Evolutionary conservation across 2,329 filamentous ascomycete genomes (phyloP), one percentile per base, ranked within the genome.

Genomic region (Claviceps capensis): DNA sequence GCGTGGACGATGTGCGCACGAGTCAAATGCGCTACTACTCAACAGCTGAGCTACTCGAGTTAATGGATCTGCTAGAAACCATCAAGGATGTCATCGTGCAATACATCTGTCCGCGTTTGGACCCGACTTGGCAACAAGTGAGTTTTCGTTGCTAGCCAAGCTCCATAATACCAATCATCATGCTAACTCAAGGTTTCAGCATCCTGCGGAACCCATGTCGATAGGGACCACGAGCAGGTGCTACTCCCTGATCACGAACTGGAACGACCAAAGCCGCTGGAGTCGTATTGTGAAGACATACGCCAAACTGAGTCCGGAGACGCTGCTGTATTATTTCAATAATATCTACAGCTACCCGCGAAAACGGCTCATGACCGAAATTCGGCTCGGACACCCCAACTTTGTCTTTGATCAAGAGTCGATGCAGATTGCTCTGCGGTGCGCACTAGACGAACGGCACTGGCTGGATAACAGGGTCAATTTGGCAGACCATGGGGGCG

Each of bases 311-410:
- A 65, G 68, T 4, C 77, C 77, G 0, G 61, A 67, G 11, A 67
- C 75, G 51, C 66, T 80, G n/a, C 68, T 76, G 55, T 64, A 72
- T 54, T 69, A 77, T 52, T 67, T 78, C 44, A 67, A 72, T 30
- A 68, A 72, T 50, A 69, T 69, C 17, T 72, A 72, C 58, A 68
- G 65, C 50, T 75, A 72, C 44, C 70, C 71, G 22, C 72, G 70
- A 47, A 63, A 63, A 34, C 69, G 70, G 9, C 69, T 77, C 8
- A 67, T 77, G 11, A 57, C 60, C 5, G 69, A 71, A 50, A 65
- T 75, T 4, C 67, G 64, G 5, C 56, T 67, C 4, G 64, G 64
- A 11, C 68, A 71, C 19, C 68, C 69, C 2, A 63, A 65, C 43
- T 72, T 78, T 47, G 68, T 66, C 9, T 65, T 67, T 38, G 74